A percentile compares a stretch with the other conserved stretches of the same genome.
Evolutionary conservation across 2,329 filamentous ascomycete genomes (phyloP).

Genomic region (Apiospora phragmitis): DNA sequence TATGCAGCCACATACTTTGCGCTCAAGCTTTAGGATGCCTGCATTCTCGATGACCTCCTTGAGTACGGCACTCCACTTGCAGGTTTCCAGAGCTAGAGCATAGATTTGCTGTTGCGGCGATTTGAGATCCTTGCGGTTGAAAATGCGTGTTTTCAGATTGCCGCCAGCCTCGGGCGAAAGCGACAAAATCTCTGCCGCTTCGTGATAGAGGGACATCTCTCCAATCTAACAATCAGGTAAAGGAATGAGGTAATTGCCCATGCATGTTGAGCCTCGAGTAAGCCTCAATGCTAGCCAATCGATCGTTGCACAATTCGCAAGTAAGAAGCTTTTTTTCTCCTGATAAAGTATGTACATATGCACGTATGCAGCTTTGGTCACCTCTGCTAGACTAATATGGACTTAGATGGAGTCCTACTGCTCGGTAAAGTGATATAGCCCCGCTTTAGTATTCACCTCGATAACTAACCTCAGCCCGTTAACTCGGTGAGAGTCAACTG

Average conservation of each 20-base stretch:
- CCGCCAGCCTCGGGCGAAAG: slow-evolving; percentile 67
- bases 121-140: slow-evolving; percentile 71
- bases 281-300: background rate
- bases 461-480: background rate
- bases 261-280: background rate
- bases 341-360: background rate
- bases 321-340: background rate
- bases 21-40: slow-evolving; percentile 74
- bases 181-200: slow-evolving; percentile 75
- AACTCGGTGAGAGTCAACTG: background rate
- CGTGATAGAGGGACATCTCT: slow-evolving; percentile 90
- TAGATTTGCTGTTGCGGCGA: slow-evolving; percentile 81
- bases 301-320: background rate
- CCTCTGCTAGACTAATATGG: background rate
- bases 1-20: slow-evolving; percentile 62
- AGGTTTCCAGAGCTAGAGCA: slow-evolving; percentile 80
- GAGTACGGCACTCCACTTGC: slow-evolving; percentile 86
- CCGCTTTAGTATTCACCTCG: background rate
- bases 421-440: background rate
- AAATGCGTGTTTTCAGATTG: slow-evolving; percentile 85
- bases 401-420: background rate
- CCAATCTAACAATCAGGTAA: background rate
- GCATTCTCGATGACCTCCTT: slow-evolving; percentile 88
- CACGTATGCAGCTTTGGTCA: background rate
- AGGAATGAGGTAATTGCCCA: background rate